Percentiles rank a stretch among this genome's conserved stretches.
Conservation (phyloP, 306 rosid genomes). For the Glycyrrhiza uralensis region DNA sequence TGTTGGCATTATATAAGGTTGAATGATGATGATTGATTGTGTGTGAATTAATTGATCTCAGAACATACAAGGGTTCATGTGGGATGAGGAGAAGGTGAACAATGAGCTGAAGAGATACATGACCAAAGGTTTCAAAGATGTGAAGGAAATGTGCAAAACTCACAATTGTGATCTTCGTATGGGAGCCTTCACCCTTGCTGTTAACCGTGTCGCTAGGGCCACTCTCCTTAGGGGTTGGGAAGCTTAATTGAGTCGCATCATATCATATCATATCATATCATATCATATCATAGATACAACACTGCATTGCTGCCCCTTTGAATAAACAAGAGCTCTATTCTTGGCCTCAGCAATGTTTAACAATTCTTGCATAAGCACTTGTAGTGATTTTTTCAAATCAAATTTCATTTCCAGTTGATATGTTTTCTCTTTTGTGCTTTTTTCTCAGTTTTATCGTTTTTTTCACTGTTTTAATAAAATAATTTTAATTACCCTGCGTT, state of each 20-base stretch:
- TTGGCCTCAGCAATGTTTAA: no score
- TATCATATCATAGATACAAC: no score
- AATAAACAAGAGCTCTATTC: no score
- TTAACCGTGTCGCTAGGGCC: conserved; percentile 73
- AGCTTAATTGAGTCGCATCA: no score
- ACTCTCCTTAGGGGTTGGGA: conserved; percentile 80
- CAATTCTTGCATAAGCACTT: background rate
- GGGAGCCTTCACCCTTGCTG: conserved; percentile 84
- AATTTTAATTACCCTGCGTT: no score
- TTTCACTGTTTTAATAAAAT: background rate
- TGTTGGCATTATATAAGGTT: no score
- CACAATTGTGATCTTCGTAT: conserved; percentile 71
- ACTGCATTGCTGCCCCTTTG: no score
- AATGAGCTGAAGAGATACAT: conserved; percentile 62
- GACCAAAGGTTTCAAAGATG: conserved; percentile 63
- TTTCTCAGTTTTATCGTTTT: background rate
- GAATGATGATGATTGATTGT: no score
- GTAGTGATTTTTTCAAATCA: background rate
- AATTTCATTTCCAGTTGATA: background rate
- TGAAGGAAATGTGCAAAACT: conserved; percentile 73
- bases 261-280: no score
- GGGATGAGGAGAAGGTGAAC: no score
- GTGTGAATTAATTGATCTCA: no score
- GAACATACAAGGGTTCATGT: conserved; percentile 78
- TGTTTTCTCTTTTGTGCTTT: background rate